Evolutionary conservation across 2,329 filamentous ascomycete species (phyloP), one percentile per base, ranked within the genome.

Genomic region (Akanthomyces dipterigenus): DNA sequence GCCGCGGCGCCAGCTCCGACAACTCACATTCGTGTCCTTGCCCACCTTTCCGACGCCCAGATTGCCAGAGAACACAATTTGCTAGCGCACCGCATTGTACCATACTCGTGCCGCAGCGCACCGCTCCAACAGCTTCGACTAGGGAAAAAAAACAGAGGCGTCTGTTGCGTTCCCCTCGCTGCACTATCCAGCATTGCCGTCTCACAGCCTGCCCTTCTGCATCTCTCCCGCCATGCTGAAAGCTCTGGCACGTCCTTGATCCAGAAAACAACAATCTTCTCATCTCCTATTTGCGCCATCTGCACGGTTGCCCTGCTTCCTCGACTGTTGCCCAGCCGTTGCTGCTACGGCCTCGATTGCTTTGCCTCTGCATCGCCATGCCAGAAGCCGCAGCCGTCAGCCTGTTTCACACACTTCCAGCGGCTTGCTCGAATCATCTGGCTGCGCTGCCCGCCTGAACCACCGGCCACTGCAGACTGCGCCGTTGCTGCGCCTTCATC

Each of bases 401-500:
- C 34, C 24, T 59, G 24, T 43, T 51, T 22, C 56, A 59, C 46
- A 59, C 31, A 20, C 34, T 51, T 22, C 14, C 14, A 49, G 36
- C 51, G 14, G 36, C 46, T 45, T 51, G 36, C 38, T 18, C n/a
- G 24, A 49, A 43, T 45, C 56, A n/a, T n/a, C 48, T 38, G 56
- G 26, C 56, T 24, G 38, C 48, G 36, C 46, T 45, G 46, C 56
- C 48, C 56, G 26, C 56, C 55, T 38, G 14, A 49, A 57, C 28
- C 43, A 42, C 40, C 34, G 14, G 40, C 36, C 56, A 60, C 38
- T n/a, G 16, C 34, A 38, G 28, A 43, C 56, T 59, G 55, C 55
- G 55, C 46, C 56, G 38, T 58, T 58, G 46, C 55, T 60, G 56
- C 56, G 56, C 56, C 56, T 53, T 60, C 45, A 60, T 51, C 56